Conservation (phyloP, 345 rosid species). For the Raphanus raphanistrum region DNA sequence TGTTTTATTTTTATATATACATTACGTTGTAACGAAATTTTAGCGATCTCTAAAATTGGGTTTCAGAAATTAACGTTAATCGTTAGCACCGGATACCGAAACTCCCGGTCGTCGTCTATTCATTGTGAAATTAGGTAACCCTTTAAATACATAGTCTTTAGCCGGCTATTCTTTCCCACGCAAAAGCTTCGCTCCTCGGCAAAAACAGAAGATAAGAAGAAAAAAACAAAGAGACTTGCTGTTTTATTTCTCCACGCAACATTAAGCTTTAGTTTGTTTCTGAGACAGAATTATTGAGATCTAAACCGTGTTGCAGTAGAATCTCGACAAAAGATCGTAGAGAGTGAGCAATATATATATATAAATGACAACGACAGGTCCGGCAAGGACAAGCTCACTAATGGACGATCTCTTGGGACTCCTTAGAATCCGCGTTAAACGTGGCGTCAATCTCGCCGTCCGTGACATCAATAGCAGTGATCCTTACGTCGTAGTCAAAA, state of each 20-base stretch:
- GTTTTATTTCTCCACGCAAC: background rate
- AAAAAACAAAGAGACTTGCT: background rate
- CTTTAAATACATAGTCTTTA: conserved; percentile 3
- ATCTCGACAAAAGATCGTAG: background rate
- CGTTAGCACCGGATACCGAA: conserved; percentile 6
- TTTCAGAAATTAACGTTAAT: conserved; percentile 2
- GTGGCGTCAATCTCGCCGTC: conserved; percentile 89
- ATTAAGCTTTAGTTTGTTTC: background rate
- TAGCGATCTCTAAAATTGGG: conserved; percentile 19
- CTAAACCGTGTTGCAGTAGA: background rate
- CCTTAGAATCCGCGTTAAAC: conserved; percentile 69
- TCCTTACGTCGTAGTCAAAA: conserved; percentile 80
- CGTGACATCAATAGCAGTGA: conserved; percentile 96
- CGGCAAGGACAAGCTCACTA: conserved; percentile 39
- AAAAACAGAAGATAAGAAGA: background rate
- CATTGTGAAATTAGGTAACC: background rate
- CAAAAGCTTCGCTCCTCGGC: background rate
- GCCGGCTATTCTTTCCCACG: conserved; percentile 12
- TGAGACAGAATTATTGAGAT: background rate
- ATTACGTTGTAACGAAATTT: background rate
- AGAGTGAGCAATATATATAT: background rate
- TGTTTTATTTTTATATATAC: conserved; percentile 6
- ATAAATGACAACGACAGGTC: conserved; percentile 16
- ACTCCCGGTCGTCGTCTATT: conserved; percentile 21
- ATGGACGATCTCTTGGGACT: conserved; percentile 80